Evolutionary conservation across 805 yeast species (phyloP), one percentile per base, ranked within the genome.

Genomic region (Isabelozyma heimii): DNA sequence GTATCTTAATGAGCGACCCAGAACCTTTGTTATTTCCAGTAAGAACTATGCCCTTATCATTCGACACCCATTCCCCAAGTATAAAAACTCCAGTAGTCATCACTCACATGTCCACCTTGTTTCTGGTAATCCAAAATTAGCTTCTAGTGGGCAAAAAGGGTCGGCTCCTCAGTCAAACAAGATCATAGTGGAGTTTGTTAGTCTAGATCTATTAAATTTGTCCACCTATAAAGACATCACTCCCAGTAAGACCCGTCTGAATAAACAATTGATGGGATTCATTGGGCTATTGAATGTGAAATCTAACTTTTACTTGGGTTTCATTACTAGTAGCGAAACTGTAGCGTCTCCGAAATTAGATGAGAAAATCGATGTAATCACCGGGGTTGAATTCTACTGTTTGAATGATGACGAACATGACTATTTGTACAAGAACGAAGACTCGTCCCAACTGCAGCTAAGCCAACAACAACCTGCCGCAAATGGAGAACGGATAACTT

Each of bases 21-120:
- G 97, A 47, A 79, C 91, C 9, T 72, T 89, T 49, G 85, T 89
- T 2, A 70, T 90, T 3, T 80, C 83, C 3, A 78, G 85, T 16
- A 75, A 77, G 41, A 78, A 76, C 26, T 79, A 73, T 60, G 88
- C 84, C 1, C 71, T 90, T 51, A 72, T 85, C 3, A 73, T 90
- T 43, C 73, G 84, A 44, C 82, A 78, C 52, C 75, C 77, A 24
- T 52, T 53, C 47, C 76, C 77, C 10, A 55, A 53, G 4, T 62
- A 65, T 43, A 59, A 51, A 40, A 47, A 49, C 30, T 37, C 57
- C 33, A 52, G 50, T 45, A 58, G 53, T 49, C 55, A 49, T 42
- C 44, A 42, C 27, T 16, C 50, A 40, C 60, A 49, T 44, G 67
- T 48, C 53, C 64, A 59, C 24, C 61, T 52, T 41, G 53, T 53